Evolutionary conservation across 176 grass and related monocot genomes (phyloP), one percentile per base, ranked within the genome.

Genomic region (Eremochloa ophiuroides): DNA sequence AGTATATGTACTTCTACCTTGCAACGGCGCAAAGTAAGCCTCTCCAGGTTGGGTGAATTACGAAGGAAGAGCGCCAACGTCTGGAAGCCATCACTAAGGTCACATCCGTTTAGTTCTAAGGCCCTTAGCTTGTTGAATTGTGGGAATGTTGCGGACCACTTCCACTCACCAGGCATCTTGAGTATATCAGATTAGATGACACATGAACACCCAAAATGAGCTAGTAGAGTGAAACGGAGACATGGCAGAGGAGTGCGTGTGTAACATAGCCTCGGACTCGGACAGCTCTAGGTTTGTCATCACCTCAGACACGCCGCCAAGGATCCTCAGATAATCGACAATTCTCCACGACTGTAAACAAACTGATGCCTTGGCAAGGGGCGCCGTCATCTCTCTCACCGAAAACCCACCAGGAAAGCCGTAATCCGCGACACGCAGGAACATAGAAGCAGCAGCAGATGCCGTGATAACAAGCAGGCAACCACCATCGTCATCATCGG

Each of bases 301-400:
- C 66, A 12, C 66, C 11, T 15, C 25, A 25, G 37, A 69, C 66
- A 69, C 38, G 37, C 66, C 20, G n/a, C 66, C 6, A 42, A 69
- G 66, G 3, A 66, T 51, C 6, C 1, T 16, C 17, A 74, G n/a
- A 11, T 12, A 17, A 35, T 55, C 18, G 47, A 20, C 47, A 20
- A 50, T 20, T 50, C 1, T 20, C 17, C 6, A 7, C 13, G 0
- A 0, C 20, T 0, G 2, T 31, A n/a, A 30, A 66, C 8, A 6
- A 30, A 84, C 56, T 6, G 72, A 76, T 56, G 62, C 82, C 48
- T 29, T 76, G 34, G 62, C 62, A 31, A 68, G 72, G 13, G 62
- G 42, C 10, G 62, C n/a, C n/a, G n/a, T 6, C 34, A 65, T 76
- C 23, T 34, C 25, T 9, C 27, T 15, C 17, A 76, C 38, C 4